These are phyloP conservation scores for Boletus subparvulus DNA, from an alignment of 768 basidiomycete genomes.

Conservation along the genomic window DNA sequence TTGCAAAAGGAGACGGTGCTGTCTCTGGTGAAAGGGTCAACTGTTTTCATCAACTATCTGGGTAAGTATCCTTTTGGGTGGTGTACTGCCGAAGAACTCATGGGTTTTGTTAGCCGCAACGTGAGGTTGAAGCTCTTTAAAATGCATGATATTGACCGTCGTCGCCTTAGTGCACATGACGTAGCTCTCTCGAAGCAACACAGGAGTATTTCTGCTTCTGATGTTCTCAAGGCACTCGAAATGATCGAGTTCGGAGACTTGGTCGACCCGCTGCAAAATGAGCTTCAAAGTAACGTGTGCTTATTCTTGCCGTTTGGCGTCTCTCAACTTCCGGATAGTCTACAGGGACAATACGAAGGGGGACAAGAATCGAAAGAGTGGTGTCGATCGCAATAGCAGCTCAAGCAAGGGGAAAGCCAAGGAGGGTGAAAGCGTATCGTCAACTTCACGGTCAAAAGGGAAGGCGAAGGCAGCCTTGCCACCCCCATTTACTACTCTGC, in stretches of 20 bases:
- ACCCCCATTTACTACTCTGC: conserved; percentile 31
- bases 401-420: conserved; percentile 31
- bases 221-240: conserved; percentile 86
- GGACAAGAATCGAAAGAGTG: conserved; percentile 48
- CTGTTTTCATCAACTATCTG: conserved; percentile 93
- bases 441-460: conserved; percentile 27
- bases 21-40: conserved; percentile 84
- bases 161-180: conserved; percentile 70
- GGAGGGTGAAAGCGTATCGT: conserved; percentile 33
- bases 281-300: conserved; percentile 53
- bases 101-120: conserved; percentile 39
- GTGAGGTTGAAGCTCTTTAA: conserved; percentile 30
- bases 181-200: conserved; percentile 81
- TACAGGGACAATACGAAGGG: conserved; percentile 64
- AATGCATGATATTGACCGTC: conserved; percentile 4
- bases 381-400: conserved; percentile 24
- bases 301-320: not conserved
- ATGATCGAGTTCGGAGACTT: conserved; percentile 74
- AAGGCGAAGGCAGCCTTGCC: conserved; percentile 32
- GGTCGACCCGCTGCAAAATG: conserved; percentile 57
- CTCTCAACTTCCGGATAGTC: conserved; percentile 38
- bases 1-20: conserved; percentile 87
- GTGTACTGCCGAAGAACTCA: not conserved
- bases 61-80: conserved; percentile 44
- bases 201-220: conserved; percentile 86